Evolutionary conservation across 2,329 filamentous ascomycete genomes (phyloP).

Genomic region (Botrytis elliptica): DNA sequence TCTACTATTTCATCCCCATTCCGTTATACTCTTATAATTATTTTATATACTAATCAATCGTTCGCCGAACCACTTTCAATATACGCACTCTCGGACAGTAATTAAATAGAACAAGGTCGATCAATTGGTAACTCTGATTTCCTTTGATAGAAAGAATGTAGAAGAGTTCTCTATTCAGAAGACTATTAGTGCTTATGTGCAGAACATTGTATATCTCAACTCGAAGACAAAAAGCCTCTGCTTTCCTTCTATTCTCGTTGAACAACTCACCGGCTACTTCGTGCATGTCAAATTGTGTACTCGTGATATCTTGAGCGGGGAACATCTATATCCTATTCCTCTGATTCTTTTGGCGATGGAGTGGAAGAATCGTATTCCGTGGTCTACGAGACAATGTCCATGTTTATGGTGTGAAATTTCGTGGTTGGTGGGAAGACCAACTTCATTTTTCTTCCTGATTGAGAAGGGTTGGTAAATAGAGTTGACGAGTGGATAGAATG

Average conservation of each 20-base stretch:
- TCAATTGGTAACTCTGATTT: background rate
- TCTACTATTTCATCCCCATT: no score
- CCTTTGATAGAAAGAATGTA: no score
- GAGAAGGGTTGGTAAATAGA: background rate
- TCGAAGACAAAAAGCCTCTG: background rate
- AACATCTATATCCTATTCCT: background rate
- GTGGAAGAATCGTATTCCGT: no score
- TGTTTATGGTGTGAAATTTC: background rate
- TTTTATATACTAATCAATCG: no score
- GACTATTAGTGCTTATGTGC: no score
- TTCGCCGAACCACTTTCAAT: background rate
- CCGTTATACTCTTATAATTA: no score
- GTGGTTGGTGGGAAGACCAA: background rate
- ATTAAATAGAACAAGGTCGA: no score
- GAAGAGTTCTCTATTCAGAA: no score
- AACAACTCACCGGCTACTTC: background rate
- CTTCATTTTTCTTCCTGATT: background rate
- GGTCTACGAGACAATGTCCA: background rate
- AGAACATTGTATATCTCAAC: background rate
- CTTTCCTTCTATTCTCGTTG: background rate
- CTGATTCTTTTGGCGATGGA: background rate
- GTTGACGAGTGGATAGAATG: background rate
- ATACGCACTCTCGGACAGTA: fast-evolving
- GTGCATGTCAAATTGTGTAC: background rate
- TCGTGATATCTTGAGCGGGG: no score